Evolutionary conservation across 2,329 filamentous ascomycete genomes (phyloP).

Genomic region (Clathrospora elynae): DNA sequence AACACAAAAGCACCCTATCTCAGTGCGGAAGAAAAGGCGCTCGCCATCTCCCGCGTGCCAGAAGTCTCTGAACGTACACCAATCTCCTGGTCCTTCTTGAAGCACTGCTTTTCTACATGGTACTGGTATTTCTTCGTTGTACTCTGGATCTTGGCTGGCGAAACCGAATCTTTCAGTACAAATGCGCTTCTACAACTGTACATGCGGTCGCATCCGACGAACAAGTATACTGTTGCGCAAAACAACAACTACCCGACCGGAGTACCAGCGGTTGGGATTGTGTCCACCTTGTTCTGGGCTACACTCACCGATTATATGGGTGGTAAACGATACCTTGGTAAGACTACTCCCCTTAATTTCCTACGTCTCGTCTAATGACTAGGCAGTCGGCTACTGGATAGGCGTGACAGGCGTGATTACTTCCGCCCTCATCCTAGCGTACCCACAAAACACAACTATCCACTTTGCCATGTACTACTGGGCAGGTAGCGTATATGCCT

Average conservation of each 20-base stretch:
- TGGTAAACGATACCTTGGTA: constrained; percentile 65
- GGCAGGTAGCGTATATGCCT: constrained; percentile 72
- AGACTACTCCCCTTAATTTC: neutral
- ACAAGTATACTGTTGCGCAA: constrained; percentile 55
- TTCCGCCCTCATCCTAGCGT: constrained; percentile 64
- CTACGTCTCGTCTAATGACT: constrained; percentile 6
- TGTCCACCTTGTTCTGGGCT: constrained; percentile 69
- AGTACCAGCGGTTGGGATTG: constrained; percentile 58
- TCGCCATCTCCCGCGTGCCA: constrained; percentile 55
- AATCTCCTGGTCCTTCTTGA: constrained; percentile 57
- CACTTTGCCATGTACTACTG: constrained; percentile 72
- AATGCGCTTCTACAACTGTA: constrained; percentile 64
- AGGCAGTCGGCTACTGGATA: constrained; percentile 59
- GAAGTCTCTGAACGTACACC: constrained; percentile 52
- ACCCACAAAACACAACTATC: constrained; percentile 56
- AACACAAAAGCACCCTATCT: constrained; percentile 53
- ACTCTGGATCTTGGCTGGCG: constrained; percentile 72
- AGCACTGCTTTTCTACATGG: constrained; percentile 63
- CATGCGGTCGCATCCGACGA: constrained; percentile 55
- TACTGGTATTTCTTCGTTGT: constrained; percentile 70
- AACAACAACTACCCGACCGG: constrained; percentile 61
- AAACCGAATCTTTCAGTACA: constrained; percentile 71
- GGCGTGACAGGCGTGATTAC: constrained; percentile 67
- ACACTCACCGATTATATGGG: constrained; percentile 68
- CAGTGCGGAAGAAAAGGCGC: constrained; percentile 46